Evolutionary conservation across 2,329 filamentous ascomycete species (phyloP).

Genomic region (Talaromyces sp.): DNA sequence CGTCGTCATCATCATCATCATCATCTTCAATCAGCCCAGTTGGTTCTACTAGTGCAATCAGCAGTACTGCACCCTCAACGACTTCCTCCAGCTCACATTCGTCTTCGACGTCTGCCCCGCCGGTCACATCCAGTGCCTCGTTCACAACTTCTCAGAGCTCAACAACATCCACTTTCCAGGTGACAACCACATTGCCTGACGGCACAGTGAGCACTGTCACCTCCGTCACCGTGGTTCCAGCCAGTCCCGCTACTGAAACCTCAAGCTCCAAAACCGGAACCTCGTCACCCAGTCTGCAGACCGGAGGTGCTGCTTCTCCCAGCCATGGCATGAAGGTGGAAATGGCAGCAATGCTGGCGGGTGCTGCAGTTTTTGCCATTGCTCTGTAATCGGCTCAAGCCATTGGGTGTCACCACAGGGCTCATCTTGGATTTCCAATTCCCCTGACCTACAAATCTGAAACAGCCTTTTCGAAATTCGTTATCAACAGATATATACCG

Average conservation of each 20-base stretch:
- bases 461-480: background rate
- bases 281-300: conserved; percentile 34
- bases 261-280: conserved; percentile 15
- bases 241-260: conserved; percentile 22
- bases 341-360: conserved; percentile 35
- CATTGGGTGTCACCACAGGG: background rate
- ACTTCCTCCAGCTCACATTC: conserved; percentile 7
- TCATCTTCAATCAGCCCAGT: background rate
- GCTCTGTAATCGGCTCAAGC: conserved; percentile 22
- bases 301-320: conserved; percentile 28
- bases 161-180: conserved; percentile 34
- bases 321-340: conserved; percentile 27
- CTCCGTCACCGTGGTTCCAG: conserved; percentile 40
- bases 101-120: conserved; percentile 3
- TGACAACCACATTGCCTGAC: conserved; percentile 37
- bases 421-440: background rate
- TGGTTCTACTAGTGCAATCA: background rate
- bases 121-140: conserved; percentile 15
- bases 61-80: background rate
- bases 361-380: conserved; percentile 36
- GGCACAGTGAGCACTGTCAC: conserved; percentile 41
- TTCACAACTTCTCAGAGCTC: conserved; percentile 16
- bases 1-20: background rate
- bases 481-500: background rate
- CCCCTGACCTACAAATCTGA: background rate